Evolutionary conservation across 2,329 filamentous ascomycete species (phyloP).

Genomic region (Geosmithia flava): DNA sequence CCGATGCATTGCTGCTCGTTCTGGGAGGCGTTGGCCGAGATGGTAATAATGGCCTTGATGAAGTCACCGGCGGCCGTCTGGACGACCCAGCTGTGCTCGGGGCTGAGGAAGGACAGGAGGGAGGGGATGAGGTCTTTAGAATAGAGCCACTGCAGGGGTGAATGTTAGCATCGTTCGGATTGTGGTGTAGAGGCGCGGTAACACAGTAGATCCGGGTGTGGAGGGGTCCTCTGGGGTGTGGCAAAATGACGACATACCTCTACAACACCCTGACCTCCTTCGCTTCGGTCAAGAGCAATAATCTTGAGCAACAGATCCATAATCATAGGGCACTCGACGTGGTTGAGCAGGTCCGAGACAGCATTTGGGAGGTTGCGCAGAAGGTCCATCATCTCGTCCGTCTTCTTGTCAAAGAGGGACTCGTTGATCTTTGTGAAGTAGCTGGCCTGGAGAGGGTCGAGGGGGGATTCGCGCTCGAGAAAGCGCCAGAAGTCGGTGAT

Average conservation of each 20-base stretch:
- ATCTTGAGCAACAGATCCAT: constrained; percentile 97
- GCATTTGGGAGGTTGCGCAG: constrained; percentile 75
- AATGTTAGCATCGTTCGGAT: constrained; percentile 7
- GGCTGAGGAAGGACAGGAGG: constrained; percentile 74
- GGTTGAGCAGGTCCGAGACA: constrained; percentile 73
- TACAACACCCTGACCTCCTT: constrained; percentile 83
- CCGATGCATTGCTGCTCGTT: constrained; percentile 99
- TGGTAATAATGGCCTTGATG: constrained; percentile 96
- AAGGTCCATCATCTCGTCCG: constrained; percentile 88
- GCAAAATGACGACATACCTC: constrained; percentile 48
- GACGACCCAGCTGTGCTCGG: constrained; percentile 75
- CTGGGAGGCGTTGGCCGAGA: constrained; percentile 94
- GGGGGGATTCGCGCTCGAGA: constrained; percentile 66
- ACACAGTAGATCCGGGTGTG: not conserved
- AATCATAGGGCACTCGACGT: constrained; percentile 95
- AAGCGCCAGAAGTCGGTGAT: constrained; percentile 87
- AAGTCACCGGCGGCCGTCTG: constrained; percentile 97
- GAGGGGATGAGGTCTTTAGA: constrained; percentile 77
- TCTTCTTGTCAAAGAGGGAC: constrained; percentile 94
- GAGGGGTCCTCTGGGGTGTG: not conserved
- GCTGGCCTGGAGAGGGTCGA: constrained; percentile 87
- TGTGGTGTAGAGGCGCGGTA: not conserved
- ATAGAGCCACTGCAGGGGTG: constrained; percentile 64
- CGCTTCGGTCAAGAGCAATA: constrained; percentile 86
- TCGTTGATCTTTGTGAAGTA: constrained; percentile 99